Conservation (phyloP, 2,329 filamentous ascomycete genomes). For the Paecilomyces fulvus region DNA sequence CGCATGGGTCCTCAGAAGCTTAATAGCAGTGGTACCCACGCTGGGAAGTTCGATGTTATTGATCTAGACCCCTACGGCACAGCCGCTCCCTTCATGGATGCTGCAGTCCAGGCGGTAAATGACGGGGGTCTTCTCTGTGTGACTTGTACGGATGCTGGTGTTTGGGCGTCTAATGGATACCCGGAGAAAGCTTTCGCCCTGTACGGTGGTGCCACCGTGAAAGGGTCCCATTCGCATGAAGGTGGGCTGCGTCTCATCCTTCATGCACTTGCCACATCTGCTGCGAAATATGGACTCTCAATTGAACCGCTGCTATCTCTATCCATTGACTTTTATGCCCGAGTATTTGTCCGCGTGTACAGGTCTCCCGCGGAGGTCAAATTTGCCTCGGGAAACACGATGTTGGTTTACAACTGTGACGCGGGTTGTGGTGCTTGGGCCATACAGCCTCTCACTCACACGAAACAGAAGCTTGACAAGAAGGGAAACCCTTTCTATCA, state of each 20-base stretch:
- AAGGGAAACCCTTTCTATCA: constrained; percentile 68
- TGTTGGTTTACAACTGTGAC: constrained; percentile 89
- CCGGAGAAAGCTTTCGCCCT: constrained; percentile 87
- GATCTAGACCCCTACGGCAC: constrained; percentile 96
- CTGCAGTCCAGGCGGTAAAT: constrained; percentile 75
- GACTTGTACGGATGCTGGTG: constrained; percentile 91
- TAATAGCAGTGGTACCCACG: constrained; percentile 27
- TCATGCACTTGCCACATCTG: constrained; percentile 69
- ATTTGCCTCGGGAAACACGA: constrained; percentile 80
- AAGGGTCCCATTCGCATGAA: constrained; percentile 80
- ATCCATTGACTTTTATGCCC: constrained; percentile 91
- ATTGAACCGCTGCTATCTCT: constrained; percentile 88
- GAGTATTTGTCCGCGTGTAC: constrained; percentile 76
- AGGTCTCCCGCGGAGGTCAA: constrained; percentile 81
- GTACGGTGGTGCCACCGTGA: constrained; percentile 85
- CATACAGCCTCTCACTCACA: constrained; percentile 67
- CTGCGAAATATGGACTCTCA: constrained; percentile 74
- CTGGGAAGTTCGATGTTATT: constrained; percentile 76
- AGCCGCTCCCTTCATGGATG: constrained; percentile 84
- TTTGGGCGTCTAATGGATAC: constrained; percentile 91
- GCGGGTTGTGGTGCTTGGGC: constrained; percentile 85
- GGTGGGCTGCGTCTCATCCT: constrained; percentile 79
- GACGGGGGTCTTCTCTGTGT: constrained; percentile 89
- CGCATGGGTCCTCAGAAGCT: constrained; percentile 41
- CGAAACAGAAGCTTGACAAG: constrained; percentile 59